phyloP scores from a whole-genome alignment of 2,329 filamentous ascomycete genomes.

The Fusarium equiseti region DNA sequence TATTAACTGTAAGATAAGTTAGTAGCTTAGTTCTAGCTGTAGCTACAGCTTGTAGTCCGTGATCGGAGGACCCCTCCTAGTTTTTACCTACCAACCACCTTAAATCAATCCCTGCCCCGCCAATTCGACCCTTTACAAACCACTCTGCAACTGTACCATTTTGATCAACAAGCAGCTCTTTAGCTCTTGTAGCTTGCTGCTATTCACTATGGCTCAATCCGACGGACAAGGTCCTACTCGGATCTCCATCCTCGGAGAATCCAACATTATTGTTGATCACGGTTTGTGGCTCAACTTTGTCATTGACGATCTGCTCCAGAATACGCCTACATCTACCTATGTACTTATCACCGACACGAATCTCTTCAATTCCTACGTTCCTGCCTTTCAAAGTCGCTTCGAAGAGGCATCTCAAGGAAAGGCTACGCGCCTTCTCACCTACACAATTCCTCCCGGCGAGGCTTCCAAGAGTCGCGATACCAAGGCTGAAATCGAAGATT shows the following conservation, averaged over 20 bases:
- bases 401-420: slow-evolving; percentile 46
- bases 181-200: slow-evolving; percentile 9
- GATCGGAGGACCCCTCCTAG: slow-evolving; percentile 34
- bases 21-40: not conserved
- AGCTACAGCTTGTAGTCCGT: slow-evolving; percentile 11
- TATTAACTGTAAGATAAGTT: not conserved
- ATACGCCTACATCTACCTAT: slow-evolving; percentile 88
- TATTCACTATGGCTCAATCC: slow-evolving; percentile 46
- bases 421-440: slow-evolving; percentile 79
- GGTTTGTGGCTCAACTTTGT: slow-evolving; percentile 89
- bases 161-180: slow-evolving; percentile 21
- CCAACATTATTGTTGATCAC: slow-evolving; percentile 92
- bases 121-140: slow-evolving; percentile 9
- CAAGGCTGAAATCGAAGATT: slow-evolving; percentile 96
- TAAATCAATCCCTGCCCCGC: slow-evolving; percentile 11
- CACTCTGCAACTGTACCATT: slow-evolving; percentile 6
- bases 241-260: slow-evolving; percentile 87
- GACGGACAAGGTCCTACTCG: slow-evolving; percentile 59
- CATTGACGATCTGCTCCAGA: slow-evolving; percentile 81
- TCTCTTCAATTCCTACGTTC: slow-evolving; percentile 82
- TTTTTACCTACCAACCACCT: slow-evolving; percentile 28
- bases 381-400: slow-evolving; percentile 71
- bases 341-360: slow-evolving; percentile 98
- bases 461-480: slow-evolving; percentile 93
- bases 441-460: slow-evolving; percentile 90